phyloP scores from a whole-genome alignment of 805 yeast species.

The Wickerhamiella hasegawae region DNA sequence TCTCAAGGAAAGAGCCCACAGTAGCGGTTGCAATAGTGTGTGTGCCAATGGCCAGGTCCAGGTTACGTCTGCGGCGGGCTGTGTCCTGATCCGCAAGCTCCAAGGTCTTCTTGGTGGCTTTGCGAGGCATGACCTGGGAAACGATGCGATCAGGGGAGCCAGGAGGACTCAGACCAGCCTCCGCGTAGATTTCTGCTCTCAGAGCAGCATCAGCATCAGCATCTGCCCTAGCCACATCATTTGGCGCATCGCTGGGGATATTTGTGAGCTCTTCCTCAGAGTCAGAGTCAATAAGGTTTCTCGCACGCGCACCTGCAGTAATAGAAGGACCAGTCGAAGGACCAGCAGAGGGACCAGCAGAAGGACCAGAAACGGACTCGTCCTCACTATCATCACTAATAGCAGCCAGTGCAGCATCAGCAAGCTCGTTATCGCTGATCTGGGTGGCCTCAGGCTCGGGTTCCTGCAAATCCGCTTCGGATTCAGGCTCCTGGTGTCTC shows the following conservation, averaged over 20 bases:
- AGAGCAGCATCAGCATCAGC: not conserved
- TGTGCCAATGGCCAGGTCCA: not conserved
- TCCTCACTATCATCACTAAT: not conserved
- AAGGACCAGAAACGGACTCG: not conserved
- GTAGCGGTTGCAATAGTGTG: not conserved
- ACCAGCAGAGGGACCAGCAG: not conserved
- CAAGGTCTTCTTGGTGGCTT: not conserved
- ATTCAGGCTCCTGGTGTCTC: not conserved
- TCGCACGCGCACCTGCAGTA: not conserved
- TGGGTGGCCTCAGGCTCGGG: not conserved
- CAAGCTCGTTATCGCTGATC: not conserved
- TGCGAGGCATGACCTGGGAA: not conserved
- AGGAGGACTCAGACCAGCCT: not conserved
- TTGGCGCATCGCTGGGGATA: not conserved
- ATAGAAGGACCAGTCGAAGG: not conserved
- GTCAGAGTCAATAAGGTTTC: not conserved
- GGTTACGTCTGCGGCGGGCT: not conserved
- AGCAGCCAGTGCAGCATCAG: not conserved
- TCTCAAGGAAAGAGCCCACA: not conserved
- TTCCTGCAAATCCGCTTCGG: not conserved
- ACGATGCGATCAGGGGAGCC: not conserved
- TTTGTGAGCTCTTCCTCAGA: not conserved
- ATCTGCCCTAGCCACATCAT: not conserved
- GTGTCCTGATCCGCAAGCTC: not conserved
- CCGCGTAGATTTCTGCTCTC: not conserved